Evolutionary conservation across 2,329 filamentous ascomycete genomes (phyloP).

Genomic region (Penicillium frequentans): DNA sequence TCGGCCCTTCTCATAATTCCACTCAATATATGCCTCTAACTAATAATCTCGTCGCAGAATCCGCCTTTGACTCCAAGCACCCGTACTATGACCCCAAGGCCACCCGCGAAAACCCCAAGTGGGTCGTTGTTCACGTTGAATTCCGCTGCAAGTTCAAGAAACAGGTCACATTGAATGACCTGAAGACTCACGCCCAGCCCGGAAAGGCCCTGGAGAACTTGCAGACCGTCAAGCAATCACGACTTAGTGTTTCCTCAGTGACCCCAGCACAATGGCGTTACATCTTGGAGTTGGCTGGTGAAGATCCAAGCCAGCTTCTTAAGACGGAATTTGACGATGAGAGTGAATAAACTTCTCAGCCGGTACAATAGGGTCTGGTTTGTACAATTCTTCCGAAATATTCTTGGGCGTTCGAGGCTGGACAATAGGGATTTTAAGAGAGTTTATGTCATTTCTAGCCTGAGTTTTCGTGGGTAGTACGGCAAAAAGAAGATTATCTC

Average conservation of each 20-base stretch:
- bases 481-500: not conserved
- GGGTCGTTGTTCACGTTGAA: constrained; percentile 86
- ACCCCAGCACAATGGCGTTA: constrained; percentile 49
- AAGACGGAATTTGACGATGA: not conserved
- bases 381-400: not conserved
- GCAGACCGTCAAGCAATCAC: constrained; percentile 79
- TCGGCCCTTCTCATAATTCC: constrained; percentile 34
- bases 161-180: constrained; percentile 68
- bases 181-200: constrained; percentile 64
- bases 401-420: not conserved
- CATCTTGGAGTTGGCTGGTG: constrained; percentile 45
- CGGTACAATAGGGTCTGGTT: not conserved
- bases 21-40: not conserved
- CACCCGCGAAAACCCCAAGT: constrained; percentile 68
- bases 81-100: constrained; percentile 85
- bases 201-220: constrained; percentile 66
- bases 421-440: not conserved
- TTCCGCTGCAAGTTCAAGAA: constrained; percentile 80
- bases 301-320: constrained; percentile 24
- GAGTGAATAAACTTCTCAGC: not conserved
- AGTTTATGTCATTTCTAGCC: not conserved
- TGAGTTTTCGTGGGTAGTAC: not conserved
- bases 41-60: constrained; percentile 48
- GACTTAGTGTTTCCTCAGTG: constrained; percentile 71
- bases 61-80: constrained; percentile 68